Conservation (phyloP, 192 early-diverging fungal genomes). For the Umbelopsis sp. region DNA sequence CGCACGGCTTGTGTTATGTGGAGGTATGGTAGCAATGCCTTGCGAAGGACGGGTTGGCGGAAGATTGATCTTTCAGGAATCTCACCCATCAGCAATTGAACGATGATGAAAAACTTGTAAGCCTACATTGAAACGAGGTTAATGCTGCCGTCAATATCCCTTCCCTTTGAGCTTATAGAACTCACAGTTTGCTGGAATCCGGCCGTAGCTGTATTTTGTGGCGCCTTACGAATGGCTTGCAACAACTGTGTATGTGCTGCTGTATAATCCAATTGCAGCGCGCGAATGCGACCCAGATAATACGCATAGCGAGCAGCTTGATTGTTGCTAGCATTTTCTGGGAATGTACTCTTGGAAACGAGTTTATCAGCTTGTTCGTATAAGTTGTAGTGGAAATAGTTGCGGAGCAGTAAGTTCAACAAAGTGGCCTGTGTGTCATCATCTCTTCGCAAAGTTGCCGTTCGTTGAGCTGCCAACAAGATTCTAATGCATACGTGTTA, state of each 20-base stretch:
- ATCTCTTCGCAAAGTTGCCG: constrained; percentile 89
- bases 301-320: constrained; percentile 95
- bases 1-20: constrained; percentile 97
- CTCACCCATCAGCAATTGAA: constrained; percentile 98
- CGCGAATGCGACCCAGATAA: constrained; percentile 95
- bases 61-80: constrained; percentile 96
- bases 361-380: constrained; percentile 98
- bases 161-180: background rate
- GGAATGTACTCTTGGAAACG: constrained; percentile 89
- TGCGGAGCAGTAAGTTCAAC: constrained; percentile 89
- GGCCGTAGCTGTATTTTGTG: constrained; percentile 80
- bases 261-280: constrained; percentile 98
- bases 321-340: constrained; percentile 88
- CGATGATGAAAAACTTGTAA: constrained; percentile 95
- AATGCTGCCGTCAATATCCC: background rate
- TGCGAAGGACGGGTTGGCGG: constrained; percentile 81
- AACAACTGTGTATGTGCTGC: constrained; percentile 83
- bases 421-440: constrained; percentile 91
- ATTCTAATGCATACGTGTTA: constrained; percentile 42
- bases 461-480: constrained; percentile 84
- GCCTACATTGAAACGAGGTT: constrained; percentile 50
- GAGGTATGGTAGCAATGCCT: constrained; percentile 89
- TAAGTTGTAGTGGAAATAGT: constrained; percentile 93
- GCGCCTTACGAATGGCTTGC: constrained; percentile 96
- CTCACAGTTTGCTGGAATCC: constrained; percentile 94